These are phyloP conservation scores for Stagonosporopsis rhizophila DNA, from an alignment of 2,329 filamentous ascomycete species.

Conservation along the genomic window DNA sequence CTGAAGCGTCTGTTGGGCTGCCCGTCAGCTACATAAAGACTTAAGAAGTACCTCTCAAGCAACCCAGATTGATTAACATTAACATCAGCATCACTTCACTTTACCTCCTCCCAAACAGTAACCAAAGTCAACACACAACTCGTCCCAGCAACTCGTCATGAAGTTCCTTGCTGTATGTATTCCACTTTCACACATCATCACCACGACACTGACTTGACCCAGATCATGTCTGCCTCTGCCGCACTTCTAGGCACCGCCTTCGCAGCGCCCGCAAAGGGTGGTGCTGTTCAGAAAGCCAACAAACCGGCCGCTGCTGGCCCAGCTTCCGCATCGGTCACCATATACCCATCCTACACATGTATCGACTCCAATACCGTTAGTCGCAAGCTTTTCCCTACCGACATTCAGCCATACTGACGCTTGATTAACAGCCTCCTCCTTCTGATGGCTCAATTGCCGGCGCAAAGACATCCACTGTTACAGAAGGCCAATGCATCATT, in stretches of 20 bases:
- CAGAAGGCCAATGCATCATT: background rate
- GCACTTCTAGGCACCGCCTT: background rate
- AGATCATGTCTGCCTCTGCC: background rate
- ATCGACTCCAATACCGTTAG: background rate
- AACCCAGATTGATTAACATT: background rate
- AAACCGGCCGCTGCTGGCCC: background rate
- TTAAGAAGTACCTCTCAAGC: background rate
- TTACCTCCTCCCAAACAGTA: background rate
- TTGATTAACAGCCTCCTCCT: background rate
- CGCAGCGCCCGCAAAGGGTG: background rate
- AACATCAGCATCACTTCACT: background rate
- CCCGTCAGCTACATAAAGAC: background rate
- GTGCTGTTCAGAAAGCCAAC: background rate
- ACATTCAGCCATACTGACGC: background rate
- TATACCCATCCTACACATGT: background rate
- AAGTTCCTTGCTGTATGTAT: background rate
- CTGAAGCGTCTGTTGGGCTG: background rate
- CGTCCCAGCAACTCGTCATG: background rate
- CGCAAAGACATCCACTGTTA: background rate
- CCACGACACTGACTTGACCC: background rate
- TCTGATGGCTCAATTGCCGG: background rate
- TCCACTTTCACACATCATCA: background rate
- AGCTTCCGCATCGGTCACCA: background rate
- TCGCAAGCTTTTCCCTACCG: background rate
- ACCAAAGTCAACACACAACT: background rate